These are phyloP conservation scores for Hymenoscyphus fructigenus DNA, from an alignment of 2,329 filamentous ascomycete species.

Conservation along the genomic window DNA sequence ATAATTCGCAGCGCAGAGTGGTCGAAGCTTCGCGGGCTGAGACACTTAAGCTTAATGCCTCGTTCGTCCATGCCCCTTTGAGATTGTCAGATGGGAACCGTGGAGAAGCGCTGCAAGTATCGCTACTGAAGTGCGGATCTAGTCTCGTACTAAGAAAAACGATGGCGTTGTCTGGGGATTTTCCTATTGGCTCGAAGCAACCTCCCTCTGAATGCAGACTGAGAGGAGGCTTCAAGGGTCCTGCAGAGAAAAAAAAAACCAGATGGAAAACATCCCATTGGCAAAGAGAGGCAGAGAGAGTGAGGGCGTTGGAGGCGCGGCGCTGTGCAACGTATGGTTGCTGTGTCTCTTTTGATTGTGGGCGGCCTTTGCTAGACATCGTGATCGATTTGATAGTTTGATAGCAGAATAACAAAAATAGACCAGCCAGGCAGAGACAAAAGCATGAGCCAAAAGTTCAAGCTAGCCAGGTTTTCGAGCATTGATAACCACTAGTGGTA, in stretches of 20 bases:
- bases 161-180: constrained; percentile 6
- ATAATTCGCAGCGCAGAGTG: constrained; percentile 3
- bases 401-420: not conserved
- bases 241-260: not conserved
- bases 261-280: not conserved
- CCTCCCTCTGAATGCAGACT: not conserved
- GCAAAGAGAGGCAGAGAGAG: not conserved
- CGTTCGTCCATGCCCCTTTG: constrained; percentile 9
- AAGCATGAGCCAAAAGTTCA: constrained; percentile 1
- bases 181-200: constrained; percentile 11
- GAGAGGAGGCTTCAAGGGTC: not conserved
- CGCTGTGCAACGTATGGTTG: not conserved
- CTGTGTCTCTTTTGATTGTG: not conserved
- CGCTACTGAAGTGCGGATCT: not conserved
- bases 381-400: not conserved
- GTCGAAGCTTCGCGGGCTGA: constrained; percentile 12
- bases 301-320: not conserved
- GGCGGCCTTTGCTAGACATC: not conserved
- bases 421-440: not conserved
- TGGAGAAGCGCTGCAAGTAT: not conserved
- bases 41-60: constrained; percentile 15
- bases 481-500: not conserved
- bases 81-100: constrained; percentile 9
- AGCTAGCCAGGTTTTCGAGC: not conserved
- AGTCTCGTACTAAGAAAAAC: not conserved